Evolutionary conservation across 345 rosid species (phyloP), one percentile per base, ranked within the genome.

Genomic region (Anastatica hierochuntica): DNA sequence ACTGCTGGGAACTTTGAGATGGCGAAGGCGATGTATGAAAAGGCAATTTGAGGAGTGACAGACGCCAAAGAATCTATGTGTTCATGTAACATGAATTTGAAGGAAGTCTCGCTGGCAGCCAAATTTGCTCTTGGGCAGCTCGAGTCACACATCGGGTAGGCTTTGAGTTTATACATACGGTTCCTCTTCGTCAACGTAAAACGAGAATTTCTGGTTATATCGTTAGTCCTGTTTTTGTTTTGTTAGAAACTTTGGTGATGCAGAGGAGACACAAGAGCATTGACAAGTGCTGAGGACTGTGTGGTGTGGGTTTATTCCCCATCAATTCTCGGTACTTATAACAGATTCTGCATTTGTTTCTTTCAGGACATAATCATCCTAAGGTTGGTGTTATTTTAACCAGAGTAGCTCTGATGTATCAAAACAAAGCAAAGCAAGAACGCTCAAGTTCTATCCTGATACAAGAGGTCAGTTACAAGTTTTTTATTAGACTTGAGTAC

Each of bases 371-470:
- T 51, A 67, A 58, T 51, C 94, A 92, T 69, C 94, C 88, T n/a
- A 88, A 83, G 69, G 95, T 92, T 70, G 98, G 95, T 39, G 69
- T 81, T 14, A 71, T 85, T 39, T 75, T 92, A 68, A 88, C 90
- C 8, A 80, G 79, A 64, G 71, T 92, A 48, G 94, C 83, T 66
- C 74, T 87, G 41, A 82, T 88, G 95, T 84, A 76, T 53, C 75
- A 81, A 18, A 75, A 78, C 67, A 92, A 88, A 79, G 94, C 96
- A 36, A 79, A 66, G 57, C 68, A 67, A 29, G 95, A 88, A 59
- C 76, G 46, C 7, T 88, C 96, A 11, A 92, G 97, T 67, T 82
- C 82, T 69, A 77, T 92, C 20, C 46, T 92, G 61, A 76, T 92
- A 61, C 98, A 92, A 72, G 98, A 88, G 98, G 98, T 88, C 41